These are phyloP conservation scores for Fraxinus platypoda DNA, from an alignment of 305 asterid genomes.

Conservation along the genomic window DNA sequence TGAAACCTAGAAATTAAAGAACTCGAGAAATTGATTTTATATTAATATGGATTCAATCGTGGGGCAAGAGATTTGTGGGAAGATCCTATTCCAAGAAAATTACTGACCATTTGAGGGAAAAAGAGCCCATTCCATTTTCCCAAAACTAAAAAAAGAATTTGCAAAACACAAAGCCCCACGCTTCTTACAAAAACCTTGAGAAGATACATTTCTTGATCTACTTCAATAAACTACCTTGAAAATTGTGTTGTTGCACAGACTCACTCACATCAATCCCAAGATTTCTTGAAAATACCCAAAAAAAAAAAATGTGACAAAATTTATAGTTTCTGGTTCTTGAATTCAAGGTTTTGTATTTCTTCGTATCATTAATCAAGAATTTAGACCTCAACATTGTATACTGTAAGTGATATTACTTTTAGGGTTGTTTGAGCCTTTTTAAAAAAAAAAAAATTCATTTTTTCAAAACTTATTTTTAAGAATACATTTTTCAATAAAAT, in stretches of 20 bases:
- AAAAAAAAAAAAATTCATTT: no score
- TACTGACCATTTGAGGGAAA: not conserved
- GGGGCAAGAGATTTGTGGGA: not conserved
- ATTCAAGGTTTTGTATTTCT: not conserved
- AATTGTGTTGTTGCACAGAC: slow-evolving; percentile 28
- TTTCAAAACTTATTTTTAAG: no score
- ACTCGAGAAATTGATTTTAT: not conserved
- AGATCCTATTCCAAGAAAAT: not conserved
- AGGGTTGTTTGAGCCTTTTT: no score
- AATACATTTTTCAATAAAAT: no score
- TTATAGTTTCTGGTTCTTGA: not conserved
- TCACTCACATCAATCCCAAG: slow-evolving; percentile 47
- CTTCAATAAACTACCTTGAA: slow-evolving; percentile 32
- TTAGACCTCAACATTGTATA: not conserved
- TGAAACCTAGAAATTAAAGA: not conserved
- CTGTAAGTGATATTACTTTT: no score
- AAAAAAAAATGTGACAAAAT: not conserved
- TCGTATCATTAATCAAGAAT: not conserved
- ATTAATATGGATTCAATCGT: not conserved
- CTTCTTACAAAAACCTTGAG: slow-evolving; percentile 51
- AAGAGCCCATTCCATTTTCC: slow-evolving; percentile 26
- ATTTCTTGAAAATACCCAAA: not conserved
- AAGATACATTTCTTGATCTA: slow-evolving; percentile 39
- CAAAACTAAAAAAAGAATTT: slow-evolving; percentile 31
- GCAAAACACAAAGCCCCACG: slow-evolving; percentile 36